Conservation (phyloP, 495 filamentous ascomycete genomes). For the Penicillium salamii region DNA sequence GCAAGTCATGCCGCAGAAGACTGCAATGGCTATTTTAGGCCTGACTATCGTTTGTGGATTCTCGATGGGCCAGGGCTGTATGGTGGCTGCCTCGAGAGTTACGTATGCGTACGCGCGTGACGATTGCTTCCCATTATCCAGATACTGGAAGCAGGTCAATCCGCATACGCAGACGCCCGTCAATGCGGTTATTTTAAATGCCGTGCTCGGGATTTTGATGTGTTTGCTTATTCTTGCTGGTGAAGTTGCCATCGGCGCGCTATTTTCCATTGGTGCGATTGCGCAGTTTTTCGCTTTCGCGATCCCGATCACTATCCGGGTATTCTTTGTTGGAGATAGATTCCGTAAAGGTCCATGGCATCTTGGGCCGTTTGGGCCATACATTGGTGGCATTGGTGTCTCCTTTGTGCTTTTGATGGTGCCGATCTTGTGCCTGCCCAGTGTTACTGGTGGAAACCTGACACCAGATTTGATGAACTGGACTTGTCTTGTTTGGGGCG, state of each 20-base stretch:
- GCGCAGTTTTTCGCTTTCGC: conserved; percentile 73
- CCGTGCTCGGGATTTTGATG: conserved; percentile 59
- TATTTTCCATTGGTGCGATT: conserved; percentile 76
- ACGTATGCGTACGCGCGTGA: conserved; percentile 80
- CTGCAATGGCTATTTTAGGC: conserved; percentile 62
- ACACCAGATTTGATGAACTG: conserved; percentile 66
- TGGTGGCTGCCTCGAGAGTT: conserved; percentile 76
- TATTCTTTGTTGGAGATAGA: conserved; percentile 68
- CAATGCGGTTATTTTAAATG: conserved; percentile 76
- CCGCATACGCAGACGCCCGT: conserved; percentile 65
- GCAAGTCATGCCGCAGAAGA: conserved; percentile 64
- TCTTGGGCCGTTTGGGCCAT: conserved; percentile 59
- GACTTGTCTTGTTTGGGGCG: conserved; percentile 75
- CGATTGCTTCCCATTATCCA: conserved; percentile 69
- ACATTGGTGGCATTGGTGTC: conserved; percentile 60
- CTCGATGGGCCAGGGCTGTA: conserved; percentile 80
- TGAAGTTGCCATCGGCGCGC: conserved; percentile 61
- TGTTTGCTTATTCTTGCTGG: conserved; percentile 70
- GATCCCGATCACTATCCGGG: conserved; percentile 70
- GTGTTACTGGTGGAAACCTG: conserved; percentile 54
- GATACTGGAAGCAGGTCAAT: conserved; percentile 66
- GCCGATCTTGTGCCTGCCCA: conserved; percentile 71
- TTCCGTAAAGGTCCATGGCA: conserved; percentile 76
- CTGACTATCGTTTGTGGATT: conserved; percentile 76
- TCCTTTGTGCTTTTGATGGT: conserved; percentile 69